These are phyloP conservation scores for Elsinoe arachidis DNA, from an alignment of 2,329 filamentous ascomycete genomes.

Conservation along the genomic window DNA sequence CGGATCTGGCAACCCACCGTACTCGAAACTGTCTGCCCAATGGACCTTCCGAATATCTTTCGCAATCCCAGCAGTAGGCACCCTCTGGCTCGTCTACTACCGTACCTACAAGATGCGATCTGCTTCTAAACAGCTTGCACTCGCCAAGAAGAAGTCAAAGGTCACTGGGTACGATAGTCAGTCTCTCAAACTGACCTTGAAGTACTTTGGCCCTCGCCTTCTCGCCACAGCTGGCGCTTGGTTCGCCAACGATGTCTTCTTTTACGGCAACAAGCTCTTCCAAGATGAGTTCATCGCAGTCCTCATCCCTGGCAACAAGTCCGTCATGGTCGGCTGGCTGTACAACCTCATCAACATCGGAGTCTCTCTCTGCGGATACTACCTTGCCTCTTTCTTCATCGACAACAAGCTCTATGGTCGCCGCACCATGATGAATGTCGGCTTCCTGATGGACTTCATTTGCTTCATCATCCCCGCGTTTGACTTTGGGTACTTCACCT, in stretches of 20 bases:
- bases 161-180: constrained; percentile 90
- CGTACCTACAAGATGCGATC: constrained; percentile 90
- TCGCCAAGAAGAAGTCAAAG: constrained; percentile 74
- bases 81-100: constrained; percentile 92
- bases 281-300: constrained; percentile 82
- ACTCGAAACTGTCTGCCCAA: constrained; percentile 68
- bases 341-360: constrained; percentile 90
- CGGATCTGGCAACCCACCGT: constrained; percentile 65
- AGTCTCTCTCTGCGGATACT: constrained; percentile 81
- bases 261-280: constrained; percentile 98
- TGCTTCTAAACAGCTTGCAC: constrained; percentile 70
- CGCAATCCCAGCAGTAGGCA: constrained; percentile 80
- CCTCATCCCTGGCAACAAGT: constrained; percentile 59
- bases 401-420: constrained; percentile 96
- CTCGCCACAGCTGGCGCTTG: constrained; percentile 79
- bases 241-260: constrained; percentile 98
- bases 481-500: constrained; percentile 75
- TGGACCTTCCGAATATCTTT: constrained; percentile 91
- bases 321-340: constrained; percentile 78
- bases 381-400: constrained; percentile 77
- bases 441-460: constrained; percentile 87
- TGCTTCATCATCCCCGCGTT: constrained; percentile 89
- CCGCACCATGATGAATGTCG: constrained; percentile 92
- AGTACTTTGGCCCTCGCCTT: constrained; percentile 76
- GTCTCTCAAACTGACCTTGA: constrained; percentile 69